Base-by-base conservation (phyloP, 2,329 filamentous ascomycete genomes). In the Fusarium sp. region DNA sequence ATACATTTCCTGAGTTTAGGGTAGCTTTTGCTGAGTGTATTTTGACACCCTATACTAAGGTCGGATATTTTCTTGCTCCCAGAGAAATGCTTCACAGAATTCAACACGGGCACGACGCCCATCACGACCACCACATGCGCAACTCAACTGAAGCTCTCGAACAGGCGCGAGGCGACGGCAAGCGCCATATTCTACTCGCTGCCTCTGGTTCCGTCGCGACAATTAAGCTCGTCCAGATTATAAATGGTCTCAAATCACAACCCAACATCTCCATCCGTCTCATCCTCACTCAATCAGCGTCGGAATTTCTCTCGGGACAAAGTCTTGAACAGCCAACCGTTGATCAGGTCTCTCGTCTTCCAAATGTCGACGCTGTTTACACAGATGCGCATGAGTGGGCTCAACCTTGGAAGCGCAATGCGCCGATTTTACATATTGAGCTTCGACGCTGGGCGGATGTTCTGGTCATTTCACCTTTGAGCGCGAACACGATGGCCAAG, bases 341-440 rank as follows among this genome's bases (percentile, higher is more conserved):
- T 5, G 83, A 86, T 0, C 82, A 87, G 2, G 84, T 98, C 9
- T 82, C 85, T 18, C 77, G 82, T 6, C 82, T 94, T 10, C 89
- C 91, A 7, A 92, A 93, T 73, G 93, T 98, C 12, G 94, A 97
- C 48, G 93, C 87, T 26, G 87, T 98, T 54, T 95, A 98, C 82
- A 85, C 88, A 14, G 94, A 98, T 79, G 89, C 90, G n/a, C 93
- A 95, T 73, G 96, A 98, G 82, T 98, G 95, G 95, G 85, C 82
- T 4, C 83, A 86, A 18, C 90, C 93, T 0, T 98, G 96, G 96
- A 89, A 87, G 28, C 88, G 95, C 6, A 94, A 93, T 7, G 89
- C 89, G n/a, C 87, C 87, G 7, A 97, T 99, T 52, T 84, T 98
- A 63, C 96, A 99, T 80, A 98, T 99, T 76, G 94, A 97, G 81